A percentile compares a stretch with the other conserved stretches of the same genome.
phyloP scores from a whole-genome alignment of 2,329 filamentous ascomycete species.

The Penicillium sp. region DNA sequence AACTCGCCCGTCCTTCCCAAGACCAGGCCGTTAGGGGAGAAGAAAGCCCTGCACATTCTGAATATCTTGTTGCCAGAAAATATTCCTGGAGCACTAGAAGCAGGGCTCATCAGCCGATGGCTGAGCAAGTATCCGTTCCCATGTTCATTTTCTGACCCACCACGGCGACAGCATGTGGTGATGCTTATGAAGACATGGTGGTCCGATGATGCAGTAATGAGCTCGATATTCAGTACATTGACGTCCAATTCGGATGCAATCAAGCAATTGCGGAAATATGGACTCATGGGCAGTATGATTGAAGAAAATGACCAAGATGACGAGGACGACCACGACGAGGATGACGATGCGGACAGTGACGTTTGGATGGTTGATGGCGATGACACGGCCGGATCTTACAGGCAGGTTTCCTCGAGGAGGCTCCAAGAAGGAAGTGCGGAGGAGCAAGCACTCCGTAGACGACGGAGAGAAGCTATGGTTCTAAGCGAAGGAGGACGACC shows the following conservation, averaged over 20 bases:
- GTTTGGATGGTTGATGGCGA: slow-evolving; percentile 53
- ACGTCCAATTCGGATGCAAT: slow-evolving; percentile 38
- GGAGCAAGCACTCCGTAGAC: slow-evolving; percentile 69
- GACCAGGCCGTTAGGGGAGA: slow-evolving; percentile 44
- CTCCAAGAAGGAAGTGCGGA: slow-evolving; percentile 34
- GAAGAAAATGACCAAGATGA: slow-evolving; percentile 53
- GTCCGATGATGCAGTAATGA: slow-evolving; percentile 45
- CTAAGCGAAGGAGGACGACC: slow-evolving; percentile 80
- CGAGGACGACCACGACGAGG: slow-evolving; percentile 13
- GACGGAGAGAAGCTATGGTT: slow-evolving; percentile 84
- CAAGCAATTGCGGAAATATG: slow-evolving; percentile 43
- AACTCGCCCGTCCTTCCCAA: slow-evolving; percentile 40
- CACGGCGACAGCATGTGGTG: slow-evolving; percentile 41
- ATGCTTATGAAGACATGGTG: slow-evolving; percentile 43
- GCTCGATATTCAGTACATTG: slow-evolving; percentile 42
- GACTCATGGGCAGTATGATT: slow-evolving; percentile 44
- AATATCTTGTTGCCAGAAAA: slow-evolving; percentile 61
- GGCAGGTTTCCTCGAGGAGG: slow-evolving; percentile 32
- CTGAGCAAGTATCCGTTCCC: slow-evolving; percentile 68
- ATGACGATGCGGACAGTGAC: slow-evolving; percentile 52
- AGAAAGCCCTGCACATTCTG: slow-evolving; percentile 51
- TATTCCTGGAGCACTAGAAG: slow-evolving; percentile 56
- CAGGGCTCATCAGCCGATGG: slow-evolving; percentile 69
- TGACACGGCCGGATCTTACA: slow-evolving; percentile 47
- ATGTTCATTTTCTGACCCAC: slow-evolving; percentile 55